Base-by-base conservation (phyloP, 1,284 basidiomycete species). In the Cryptococcus floricola region DNA sequence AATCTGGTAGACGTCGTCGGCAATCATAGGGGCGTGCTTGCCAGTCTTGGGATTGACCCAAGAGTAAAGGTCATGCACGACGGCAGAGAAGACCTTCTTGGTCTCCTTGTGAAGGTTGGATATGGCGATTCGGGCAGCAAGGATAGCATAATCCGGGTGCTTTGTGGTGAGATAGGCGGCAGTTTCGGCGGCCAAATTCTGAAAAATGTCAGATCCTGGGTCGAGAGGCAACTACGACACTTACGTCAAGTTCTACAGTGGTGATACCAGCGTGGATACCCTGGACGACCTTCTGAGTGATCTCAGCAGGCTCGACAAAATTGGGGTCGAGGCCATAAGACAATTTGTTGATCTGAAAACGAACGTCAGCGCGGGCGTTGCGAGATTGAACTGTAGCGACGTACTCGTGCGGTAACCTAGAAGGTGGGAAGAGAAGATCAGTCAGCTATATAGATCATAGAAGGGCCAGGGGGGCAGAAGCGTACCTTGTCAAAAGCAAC, bases 61-160 rank as follows among this genome's bases (percentile, higher is more conserved):
- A 54, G 85, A 81, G 77, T 96, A 93, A 51, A 99, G 80, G 74
- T 97, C 93, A 63, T 85, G 84, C 69, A 98, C 84, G 62, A 98
- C 94, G 64, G 87, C 84, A 14, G 91, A 93, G 76, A 99, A 98
- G 67, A 81, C 88, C 82, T 98, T 98, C 80, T 92, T 95, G 38
- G 96, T 98, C 80, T 98, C 95, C 77, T 99, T 98, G 84, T 99
- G 96, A 19, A 98, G 80, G 78, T 98, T 99, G 60, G 92, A 96
- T 71, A 99, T 95, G 59, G 95, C 95, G 56, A 98, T 98, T 64
- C 96, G 91, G 14, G 96, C 96, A 12, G 96, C 96, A 57, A 99
- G 89, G 59, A 98, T 88, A 31, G 96, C 95, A 70, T 98, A 99
- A 77, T 99, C 96, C 12, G 94, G 94, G 74, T 95, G 93, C 66